Evolutionary conservation across 495 filamentous ascomycete species (phyloP).

Genomic region (Massariosphaeria phaeospora): DNA sequence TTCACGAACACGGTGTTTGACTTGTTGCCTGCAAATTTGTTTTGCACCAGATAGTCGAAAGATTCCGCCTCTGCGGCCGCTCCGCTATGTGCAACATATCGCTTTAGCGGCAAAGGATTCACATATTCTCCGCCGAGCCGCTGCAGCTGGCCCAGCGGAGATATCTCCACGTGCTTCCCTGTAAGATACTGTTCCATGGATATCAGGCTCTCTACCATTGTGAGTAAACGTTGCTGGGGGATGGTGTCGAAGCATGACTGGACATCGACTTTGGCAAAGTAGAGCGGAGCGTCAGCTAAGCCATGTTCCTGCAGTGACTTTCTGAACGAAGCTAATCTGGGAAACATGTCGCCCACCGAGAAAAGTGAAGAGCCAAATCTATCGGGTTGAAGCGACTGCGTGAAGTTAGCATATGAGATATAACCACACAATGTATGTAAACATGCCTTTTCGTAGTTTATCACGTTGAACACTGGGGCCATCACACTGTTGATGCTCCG

Average conservation of each 20-base stretch:
- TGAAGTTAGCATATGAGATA: neutral
- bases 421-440: neutral
- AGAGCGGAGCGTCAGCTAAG: constrained; percentile 46
- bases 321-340: constrained; percentile 67
- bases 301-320: constrained; percentile 36
- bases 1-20: constrained; percentile 74
- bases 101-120: constrained; percentile 40
- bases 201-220: constrained; percentile 59
- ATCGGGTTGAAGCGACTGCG: constrained; percentile 50
- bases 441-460: constrained; percentile 69
- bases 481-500: constrained; percentile 78
- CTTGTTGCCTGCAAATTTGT: constrained; percentile 44
- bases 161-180: constrained; percentile 68
- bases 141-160: constrained; percentile 40
- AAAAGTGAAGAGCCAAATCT: constrained; percentile 71
- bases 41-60: constrained; percentile 54
- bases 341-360: constrained; percentile 76
- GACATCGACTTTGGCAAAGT: constrained; percentile 90
- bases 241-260: constrained; percentile 93
- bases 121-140: constrained; percentile 19
- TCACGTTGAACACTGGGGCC: constrained; percentile 66
- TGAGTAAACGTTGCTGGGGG: constrained; percentile 69
- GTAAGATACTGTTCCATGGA: constrained; percentile 65
- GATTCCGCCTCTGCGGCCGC: constrained; percentile 47
- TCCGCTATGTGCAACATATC: constrained; percentile 59